Evolutionary conservation across 495 filamentous ascomycete species (phyloP), one percentile per base, ranked within the genome.

Genomic region (Aspergillus haitiensis): DNA sequence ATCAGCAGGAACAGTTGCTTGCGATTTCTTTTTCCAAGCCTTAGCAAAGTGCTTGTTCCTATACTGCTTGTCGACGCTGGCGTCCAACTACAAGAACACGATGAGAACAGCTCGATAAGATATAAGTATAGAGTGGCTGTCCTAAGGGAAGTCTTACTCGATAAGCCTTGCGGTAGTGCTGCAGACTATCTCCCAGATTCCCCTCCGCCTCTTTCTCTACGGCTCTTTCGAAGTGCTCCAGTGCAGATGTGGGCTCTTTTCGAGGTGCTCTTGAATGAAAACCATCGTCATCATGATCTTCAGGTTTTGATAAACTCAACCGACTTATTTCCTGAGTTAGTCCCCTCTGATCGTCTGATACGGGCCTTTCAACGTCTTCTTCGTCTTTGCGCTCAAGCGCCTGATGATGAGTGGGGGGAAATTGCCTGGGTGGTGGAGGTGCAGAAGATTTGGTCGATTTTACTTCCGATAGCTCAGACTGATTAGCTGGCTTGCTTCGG

Each of bases 221-320:
- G 0, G 93, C 95, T 70, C 83, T 82, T 70, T 98, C 94, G 67
- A 95, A 98, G 70, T 97, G 90, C 66, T 97, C 94, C 40, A 98
- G 73, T 4, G 94, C 94, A 7, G 92, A 90, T 21, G 75, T 75
- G 11, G 88, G 91, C 64, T 91, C 88, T 34, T 72, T 60, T 21
- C 59, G 63, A 0, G 63, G 46, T 18, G 56, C 47, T 61, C 60
- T 51, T 39, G 67, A 48, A 55, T 70, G 52, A 65, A 76, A 65
- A 55, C 40, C 67, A 57, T 72, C 74, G 36, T 71, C 73, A 47
- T 75, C 69, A 5, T 27, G 21, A 27, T 27, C 21, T 27, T 65
- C 55, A n/a, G 58, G 46, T 39, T 67, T 56, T 5, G 58, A 31
- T 18, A 75, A 16, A 47, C 62, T 71, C 57, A 80, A 59, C 16